Base-by-base conservation (phyloP, 2,329 filamentous ascomycete species). In the Nemania abortiva region DNA sequence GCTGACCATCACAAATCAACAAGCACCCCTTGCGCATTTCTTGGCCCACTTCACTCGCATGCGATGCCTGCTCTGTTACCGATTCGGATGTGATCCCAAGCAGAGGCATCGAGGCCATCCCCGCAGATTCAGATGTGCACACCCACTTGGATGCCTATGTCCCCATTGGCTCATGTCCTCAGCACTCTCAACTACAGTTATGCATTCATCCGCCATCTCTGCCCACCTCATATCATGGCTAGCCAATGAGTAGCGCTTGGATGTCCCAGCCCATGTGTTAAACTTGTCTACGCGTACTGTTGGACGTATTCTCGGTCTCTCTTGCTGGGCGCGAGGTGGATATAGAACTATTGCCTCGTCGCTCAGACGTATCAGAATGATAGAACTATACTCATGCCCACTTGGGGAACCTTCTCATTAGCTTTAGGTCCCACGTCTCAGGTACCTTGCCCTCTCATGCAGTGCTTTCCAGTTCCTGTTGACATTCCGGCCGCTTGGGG, bases 141-240 rank as follows among this genome's bases (percentile, higher is more conserved):
- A 76, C 79, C 78, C 77, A 77, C 71, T 72, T 66, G 63, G 68
- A 70, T 62, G 62, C 70, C 71, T 70, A 72, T 73, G 67, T n/a
- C 74, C 75, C 76, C 77, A 83, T 84, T 85, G 83, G 84, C 70
- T 74, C 72, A 70, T 73, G 70, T 66, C 70, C 65, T 74, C 77
- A 76, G 74, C 75, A 79, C 77, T 74, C 78, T 82, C 79, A 77
- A 82, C 82, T 83, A 84, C 83, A 81, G 83, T 82, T 83, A 86
- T 85, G 84, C 83, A 81, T 82, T 84, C 81, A 82, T 82, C 82
- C 83, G 83, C 81, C 78, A 79, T 81, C 79, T 82, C 81, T 78
- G 77, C 80, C 80, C 78, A 80, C 78, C 81, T 81, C 80, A 82
- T 80, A 81, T 84, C 77, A 79, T 77, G 75, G 79, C 81, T 78